Evolutionary conservation across 106 monocot species (phyloP).

Genomic region (Posidonia australis): DNA sequence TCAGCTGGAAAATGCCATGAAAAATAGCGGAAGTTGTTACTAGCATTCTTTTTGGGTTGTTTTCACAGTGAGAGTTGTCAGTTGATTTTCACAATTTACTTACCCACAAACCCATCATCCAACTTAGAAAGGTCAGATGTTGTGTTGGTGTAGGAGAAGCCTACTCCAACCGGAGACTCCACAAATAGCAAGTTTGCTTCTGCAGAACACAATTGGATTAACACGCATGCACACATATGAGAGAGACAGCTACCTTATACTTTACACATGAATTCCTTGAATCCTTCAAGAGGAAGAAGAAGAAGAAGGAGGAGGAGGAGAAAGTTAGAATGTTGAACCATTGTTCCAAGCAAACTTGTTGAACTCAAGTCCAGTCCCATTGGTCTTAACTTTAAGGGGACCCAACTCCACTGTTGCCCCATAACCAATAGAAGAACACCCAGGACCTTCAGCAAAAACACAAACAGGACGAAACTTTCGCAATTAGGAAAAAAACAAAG

Average conservation of each 20-base stretch:
- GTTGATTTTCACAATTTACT: no score
- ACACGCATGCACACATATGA: no score
- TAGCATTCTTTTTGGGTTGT: no score
- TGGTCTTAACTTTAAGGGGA: conserved; percentile 52
- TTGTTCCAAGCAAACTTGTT: conserved; percentile 76
- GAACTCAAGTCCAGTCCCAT: conserved; percentile 65
- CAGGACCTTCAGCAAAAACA: conserved; percentile 39
- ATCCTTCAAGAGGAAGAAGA: no score
- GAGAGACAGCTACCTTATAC: no score
- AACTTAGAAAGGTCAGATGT: conserved; percentile 53
- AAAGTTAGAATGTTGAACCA: conserved; percentile 23
- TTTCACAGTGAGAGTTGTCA: no score
- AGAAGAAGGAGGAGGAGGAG: neutral
- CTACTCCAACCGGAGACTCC: conserved; percentile 11
- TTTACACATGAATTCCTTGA: no score
- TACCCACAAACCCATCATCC: conserved; percentile 70
- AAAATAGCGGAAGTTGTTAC: no score
- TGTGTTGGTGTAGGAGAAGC: conserved; percentile 37
- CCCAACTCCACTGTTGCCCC: conserved; percentile 72
- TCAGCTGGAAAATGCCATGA: conserved; percentile 50
- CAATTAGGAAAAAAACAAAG: neutral
- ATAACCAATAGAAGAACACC: conserved; percentile 86
- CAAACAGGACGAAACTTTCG: neutral
- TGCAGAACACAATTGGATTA: conserved; percentile 12
- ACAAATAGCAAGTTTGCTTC: conserved; percentile 55